Base-by-base conservation (phyloP, 2,329 filamentous ascomycete genomes). In the Aspergillaceae sp. region DNA sequence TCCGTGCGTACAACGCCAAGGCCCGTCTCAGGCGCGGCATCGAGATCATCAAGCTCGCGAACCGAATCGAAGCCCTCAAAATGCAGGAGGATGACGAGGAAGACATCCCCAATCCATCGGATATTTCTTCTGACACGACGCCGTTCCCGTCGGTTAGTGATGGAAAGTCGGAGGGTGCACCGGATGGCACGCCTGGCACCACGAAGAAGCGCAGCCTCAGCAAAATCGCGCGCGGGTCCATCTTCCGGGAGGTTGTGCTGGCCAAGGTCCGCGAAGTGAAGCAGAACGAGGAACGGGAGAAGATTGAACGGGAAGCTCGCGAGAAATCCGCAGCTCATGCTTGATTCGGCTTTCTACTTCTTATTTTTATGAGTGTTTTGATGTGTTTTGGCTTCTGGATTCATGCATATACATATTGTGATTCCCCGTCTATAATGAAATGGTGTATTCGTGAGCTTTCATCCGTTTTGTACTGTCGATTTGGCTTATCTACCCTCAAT, bases 211-310 rank as follows among this genome's bases (percentile, higher is more conserved):
- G 72, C 40, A 75, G 75, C 53, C 62, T 83, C 51, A 75, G 75
- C 59, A 78, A 75, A 51, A 65, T 78, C 52, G 80, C 80, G 32
- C 80, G 79, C 57, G 76, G 76, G 41, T 78, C 87, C 51, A 94
- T 97, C 59, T 96, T 97, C 80, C 80, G 87, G 58, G 91, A 96
- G 67, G 87, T 97, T 8, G 91, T 96, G 9, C 74, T 95, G 48
- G 91, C 90, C 54, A 97, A 96, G 74, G 88, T 95, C 40, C 80
- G 85, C 49, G 90, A 95, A 68, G 86, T 87, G 79, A 94, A 94
- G 75, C 84, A 88, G 56, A 79, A 90, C 58, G 85, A 94, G 63
- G 83, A 90, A 62, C 79, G 79, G 30, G 75, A 85, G 56, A 82
- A 84, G 65, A 68, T 79, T 65, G 86, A 69, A 74, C 80, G 67